These are phyloP conservation scores for Salix purpurea DNA, from an alignment of 345 rosid species.

Conservation along the genomic window DNA sequence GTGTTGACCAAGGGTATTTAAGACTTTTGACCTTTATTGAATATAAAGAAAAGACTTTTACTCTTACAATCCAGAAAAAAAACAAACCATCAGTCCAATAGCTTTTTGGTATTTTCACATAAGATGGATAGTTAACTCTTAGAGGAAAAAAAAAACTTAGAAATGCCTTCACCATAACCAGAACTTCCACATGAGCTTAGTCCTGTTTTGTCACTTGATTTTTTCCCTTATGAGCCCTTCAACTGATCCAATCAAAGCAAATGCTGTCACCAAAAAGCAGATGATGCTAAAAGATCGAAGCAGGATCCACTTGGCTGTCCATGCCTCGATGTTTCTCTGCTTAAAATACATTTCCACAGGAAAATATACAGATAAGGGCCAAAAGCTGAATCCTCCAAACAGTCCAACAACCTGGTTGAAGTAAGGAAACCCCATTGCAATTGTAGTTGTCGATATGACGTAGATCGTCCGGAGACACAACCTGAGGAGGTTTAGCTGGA, in stretches of 20 bases:
- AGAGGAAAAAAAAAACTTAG: too few species aligned
- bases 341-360: constrained; percentile 65
- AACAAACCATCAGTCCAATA: too few species aligned
- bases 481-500: constrained; percentile 31
- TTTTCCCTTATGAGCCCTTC: constrained; percentile 27
- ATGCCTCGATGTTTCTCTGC: constrained; percentile 48
- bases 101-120: too few species aligned
- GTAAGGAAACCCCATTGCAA: constrained; percentile 65
- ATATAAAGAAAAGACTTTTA: too few species aligned
- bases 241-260: constrained; percentile 56
- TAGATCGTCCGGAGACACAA: constrained; percentile 48
- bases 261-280: constrained; percentile 37
- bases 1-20: too few species aligned
- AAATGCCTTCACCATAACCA: too few species aligned
- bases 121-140: too few species aligned
- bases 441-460: constrained; percentile 44
- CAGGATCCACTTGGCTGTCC: constrained; percentile 53
- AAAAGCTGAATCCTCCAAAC: constrained; percentile 63
- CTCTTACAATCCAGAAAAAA: too few species aligned
- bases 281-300: constrained; percentile 39
- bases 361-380: constrained; percentile 72
- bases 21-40: too few species aligned
- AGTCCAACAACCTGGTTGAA: constrained; percentile 80
- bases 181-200: too few species aligned
- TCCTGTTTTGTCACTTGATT: constrained; percentile 34